phyloP scores from a whole-genome alignment of 2,329 filamentous ascomycete genomes.

The Thielaviopsis ethacetica region DNA sequence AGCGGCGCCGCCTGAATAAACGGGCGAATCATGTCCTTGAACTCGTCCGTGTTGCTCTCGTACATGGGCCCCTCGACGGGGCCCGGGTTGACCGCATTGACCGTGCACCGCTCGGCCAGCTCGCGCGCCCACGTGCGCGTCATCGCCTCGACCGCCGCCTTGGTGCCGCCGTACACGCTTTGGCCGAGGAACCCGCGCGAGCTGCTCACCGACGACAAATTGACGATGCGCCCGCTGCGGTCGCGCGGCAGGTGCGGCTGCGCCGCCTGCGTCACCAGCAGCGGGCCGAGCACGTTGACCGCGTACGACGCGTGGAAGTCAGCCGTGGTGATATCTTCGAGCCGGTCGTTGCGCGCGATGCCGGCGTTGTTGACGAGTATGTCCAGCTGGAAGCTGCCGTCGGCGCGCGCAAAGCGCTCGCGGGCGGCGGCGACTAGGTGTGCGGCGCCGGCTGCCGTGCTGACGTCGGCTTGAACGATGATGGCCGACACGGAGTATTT shows the following conservation, averaged over 20 bases:
- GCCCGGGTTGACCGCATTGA: constrained; percentile 42
- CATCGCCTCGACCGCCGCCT: constrained; percentile 43
- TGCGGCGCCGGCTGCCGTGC: constrained; percentile 40
- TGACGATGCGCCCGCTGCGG: constrained; percentile 41
- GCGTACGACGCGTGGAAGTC: constrained; percentile 60
- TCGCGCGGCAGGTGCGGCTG: constrained; percentile 53
- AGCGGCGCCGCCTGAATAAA: constrained; percentile 42
- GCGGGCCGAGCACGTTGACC: constrained; percentile 67
- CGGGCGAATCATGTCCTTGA: constrained; percentile 25
- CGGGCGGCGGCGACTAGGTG: constrained; percentile 42
- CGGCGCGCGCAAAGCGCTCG: constrained; percentile 37
- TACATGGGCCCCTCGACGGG: constrained; percentile 40
- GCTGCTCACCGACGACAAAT: constrained; percentile 38
- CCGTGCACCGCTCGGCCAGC: constrained; percentile 34
- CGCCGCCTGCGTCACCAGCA: constrained; percentile 61
- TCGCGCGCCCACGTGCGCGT: constrained; percentile 42
- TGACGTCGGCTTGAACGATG: constrained; percentile 55
- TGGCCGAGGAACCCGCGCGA: constrained; percentile 36
- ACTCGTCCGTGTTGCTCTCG: constrained; percentile 24
- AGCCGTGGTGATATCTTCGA: constrained; percentile 43
- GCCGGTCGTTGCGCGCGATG: constrained; percentile 44
- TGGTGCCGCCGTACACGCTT: constrained; percentile 40
- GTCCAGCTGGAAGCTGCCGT: constrained; percentile 47
- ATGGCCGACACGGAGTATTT: constrained; percentile 44
- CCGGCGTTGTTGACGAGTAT: constrained; percentile 84